Evolutionary conservation across 2,329 filamentous ascomycete genomes (phyloP).

Genomic region (Diplodia seriata): DNA sequence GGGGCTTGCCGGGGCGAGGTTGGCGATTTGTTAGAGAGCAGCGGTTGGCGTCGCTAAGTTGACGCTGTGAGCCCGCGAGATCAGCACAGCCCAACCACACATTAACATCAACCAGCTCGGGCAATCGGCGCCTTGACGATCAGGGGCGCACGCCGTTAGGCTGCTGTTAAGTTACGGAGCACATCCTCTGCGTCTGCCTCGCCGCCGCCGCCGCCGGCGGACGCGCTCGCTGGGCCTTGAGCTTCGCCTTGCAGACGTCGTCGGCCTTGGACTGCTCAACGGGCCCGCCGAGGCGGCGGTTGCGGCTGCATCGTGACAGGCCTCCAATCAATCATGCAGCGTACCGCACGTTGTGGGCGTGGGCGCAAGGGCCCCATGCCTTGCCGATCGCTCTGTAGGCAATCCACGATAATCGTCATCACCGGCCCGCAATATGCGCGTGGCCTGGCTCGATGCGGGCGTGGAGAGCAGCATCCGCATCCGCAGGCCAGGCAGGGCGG

Average conservation of each 20-base stretch:
- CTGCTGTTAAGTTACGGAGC: background rate
- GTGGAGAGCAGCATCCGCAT: slow-evolving; percentile 1
- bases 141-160: background rate
- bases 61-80: slow-evolving; percentile 6
- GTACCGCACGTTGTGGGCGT: slow-evolving; percentile 8
- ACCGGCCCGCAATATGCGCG: background rate
- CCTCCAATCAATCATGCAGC: slow-evolving; percentile 9
- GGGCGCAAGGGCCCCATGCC: slow-evolving; percentile 15
- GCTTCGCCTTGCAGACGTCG: slow-evolving; percentile 4
- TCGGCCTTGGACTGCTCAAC: background rate
- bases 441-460: slow-evolving; percentile 7
- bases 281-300: background rate
- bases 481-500: background rate
- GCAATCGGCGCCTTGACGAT: background rate
- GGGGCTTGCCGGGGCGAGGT: slow-evolving; percentile 2
- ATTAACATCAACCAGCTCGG: background rate
- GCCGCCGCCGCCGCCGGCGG: background rate
- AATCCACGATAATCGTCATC: slow-evolving; percentile 15
- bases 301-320: slow-evolving; percentile 3
- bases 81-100: background rate
- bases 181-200: background rate
- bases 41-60: background rate
- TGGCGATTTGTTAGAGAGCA: slow-evolving; percentile 17
- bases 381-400: slow-evolving; percentile 7
- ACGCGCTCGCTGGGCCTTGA: slow-evolving; percentile 7